These are phyloP conservation scores for Tolypocladium paradoxum DNA, from an alignment of 2,329 filamentous ascomycete species.

Conservation along the genomic window DNA sequence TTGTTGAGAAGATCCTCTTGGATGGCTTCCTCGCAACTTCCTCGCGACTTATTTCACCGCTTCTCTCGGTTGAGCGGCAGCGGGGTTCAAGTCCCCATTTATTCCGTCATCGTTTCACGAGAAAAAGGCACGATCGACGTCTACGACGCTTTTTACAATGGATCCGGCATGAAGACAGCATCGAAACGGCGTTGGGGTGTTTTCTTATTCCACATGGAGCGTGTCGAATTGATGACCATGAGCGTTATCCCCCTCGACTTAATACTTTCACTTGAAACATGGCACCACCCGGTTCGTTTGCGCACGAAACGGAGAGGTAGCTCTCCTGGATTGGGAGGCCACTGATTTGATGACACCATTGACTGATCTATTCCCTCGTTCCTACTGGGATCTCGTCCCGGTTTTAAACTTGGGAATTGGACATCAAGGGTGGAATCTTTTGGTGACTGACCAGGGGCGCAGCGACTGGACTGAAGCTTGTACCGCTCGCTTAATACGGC, in stretches of 20 bases:
- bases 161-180: slow-evolving; percentile 19
- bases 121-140: slow-evolving; percentile 11
- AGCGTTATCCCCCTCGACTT: neutral
- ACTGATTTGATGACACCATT: neutral
- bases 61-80: neutral
- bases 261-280: neutral
- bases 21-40: neutral
- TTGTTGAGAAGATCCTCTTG: neutral
- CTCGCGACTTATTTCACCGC: neutral
- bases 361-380: neutral
- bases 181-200: slow-evolving; percentile 20
- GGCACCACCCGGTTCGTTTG: neutral
- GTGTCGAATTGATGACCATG: neutral
- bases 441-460: neutral
- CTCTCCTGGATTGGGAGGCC: neutral
- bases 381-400: neutral
- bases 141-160: slow-evolving; percentile 9
- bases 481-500: neutral
- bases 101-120: neutral
- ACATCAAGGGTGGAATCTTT: neutral
- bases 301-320: neutral
- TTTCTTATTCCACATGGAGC: slow-evolving; percentile 1
- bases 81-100: neutral
- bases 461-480: neutral
- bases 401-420: neutral